These are phyloP conservation scores for Hypoxylon lenormandii DNA, from an alignment of 495 filamentous ascomycete genomes.

Conservation along the genomic window DNA sequence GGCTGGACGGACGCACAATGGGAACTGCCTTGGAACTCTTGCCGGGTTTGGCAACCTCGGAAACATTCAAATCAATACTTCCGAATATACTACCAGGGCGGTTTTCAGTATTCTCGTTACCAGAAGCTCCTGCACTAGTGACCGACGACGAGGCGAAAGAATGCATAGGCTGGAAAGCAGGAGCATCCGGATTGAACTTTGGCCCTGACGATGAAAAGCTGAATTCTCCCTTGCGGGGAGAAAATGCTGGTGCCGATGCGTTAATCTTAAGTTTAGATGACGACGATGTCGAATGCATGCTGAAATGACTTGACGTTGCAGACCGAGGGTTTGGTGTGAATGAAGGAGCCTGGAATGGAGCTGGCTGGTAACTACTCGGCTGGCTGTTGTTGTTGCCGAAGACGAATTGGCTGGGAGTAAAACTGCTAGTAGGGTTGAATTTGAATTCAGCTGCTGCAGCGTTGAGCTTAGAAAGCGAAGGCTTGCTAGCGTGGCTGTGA, in stretches of 20 bases:
- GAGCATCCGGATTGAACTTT: conserved; percentile 83
- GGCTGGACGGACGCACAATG: conserved; percentile 75
- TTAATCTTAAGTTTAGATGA: conserved; percentile 67
- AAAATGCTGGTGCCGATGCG: conserved; percentile 76
- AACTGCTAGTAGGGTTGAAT: conserved; percentile 74
- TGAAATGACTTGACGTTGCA: conserved; percentile 55
- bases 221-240: conserved; percentile 75
- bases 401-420: conserved; percentile 68
- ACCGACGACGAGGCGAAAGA: conserved; percentile 59
- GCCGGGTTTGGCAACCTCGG: conserved; percentile 69
- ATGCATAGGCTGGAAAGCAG: conserved; percentile 75
- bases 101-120: conserved; percentile 53
- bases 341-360: conserved; percentile 39
- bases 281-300: conserved; percentile 51
- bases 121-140: conserved; percentile 53
- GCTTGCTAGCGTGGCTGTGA: conserved; percentile 69
- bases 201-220: conserved; percentile 76
- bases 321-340: conserved; percentile 54
- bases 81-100: conserved; percentile 74
- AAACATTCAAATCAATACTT: conserved; percentile 71
- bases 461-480: conserved; percentile 82
- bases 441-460: conserved; percentile 89
- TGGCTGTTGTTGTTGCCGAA: conserved; percentile 70
- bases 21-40: conserved; percentile 85
- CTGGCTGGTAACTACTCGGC: conserved; percentile 56